Base-by-base conservation (phyloP, 257 asterid species). In the Petunia secreta region DNA sequence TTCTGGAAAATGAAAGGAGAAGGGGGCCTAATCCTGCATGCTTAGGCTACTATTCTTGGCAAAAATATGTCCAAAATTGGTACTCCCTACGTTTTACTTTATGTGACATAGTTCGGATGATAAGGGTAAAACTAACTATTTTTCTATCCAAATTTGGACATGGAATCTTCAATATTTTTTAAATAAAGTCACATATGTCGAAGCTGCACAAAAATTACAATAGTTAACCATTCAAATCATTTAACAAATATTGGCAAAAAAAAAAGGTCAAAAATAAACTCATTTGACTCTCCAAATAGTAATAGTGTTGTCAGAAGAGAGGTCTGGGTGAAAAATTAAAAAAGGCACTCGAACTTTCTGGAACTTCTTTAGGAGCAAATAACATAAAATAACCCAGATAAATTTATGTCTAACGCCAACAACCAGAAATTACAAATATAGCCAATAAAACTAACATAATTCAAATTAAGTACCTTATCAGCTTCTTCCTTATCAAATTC, bases 381-480 rank as follows among this genome's bases (percentile, higher is more conserved):
- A 11, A 8, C 40, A 75, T 59, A 83, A 15, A 8, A 13, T 16
- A 59, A 59, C 36, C 64, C 34, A 16, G 57, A 52, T 0, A 52
- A 8, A 52, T 52, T 25, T 25, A 25, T 25, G 25, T 0, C 25
- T 25, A n/a, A 25, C 25, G 25, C 25, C 25, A 25, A 25, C 25
- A 25, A 25, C 25, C 25, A 25, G 25, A 25, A 25, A 25, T 25
- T 25, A 25, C 25, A 25, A 25, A 25, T 25, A 25, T 25, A 0
- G 57, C 10, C 57, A 9, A 52, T 52, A 9, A 14, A 44, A n/a
- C 15, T n/a, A 8, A 43, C 36, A 41, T 46, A 46, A 2, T 69
- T 69, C 1, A 11, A 55, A 66, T 43, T 25, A 2, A 8, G 44
- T 87, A 92, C 97, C 97, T 85, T 83, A 44, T 87, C 86, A 66